phyloP scores from a whole-genome alignment of 2,329 filamentous ascomycete species.

The Fusarium vanettenii region DNA sequence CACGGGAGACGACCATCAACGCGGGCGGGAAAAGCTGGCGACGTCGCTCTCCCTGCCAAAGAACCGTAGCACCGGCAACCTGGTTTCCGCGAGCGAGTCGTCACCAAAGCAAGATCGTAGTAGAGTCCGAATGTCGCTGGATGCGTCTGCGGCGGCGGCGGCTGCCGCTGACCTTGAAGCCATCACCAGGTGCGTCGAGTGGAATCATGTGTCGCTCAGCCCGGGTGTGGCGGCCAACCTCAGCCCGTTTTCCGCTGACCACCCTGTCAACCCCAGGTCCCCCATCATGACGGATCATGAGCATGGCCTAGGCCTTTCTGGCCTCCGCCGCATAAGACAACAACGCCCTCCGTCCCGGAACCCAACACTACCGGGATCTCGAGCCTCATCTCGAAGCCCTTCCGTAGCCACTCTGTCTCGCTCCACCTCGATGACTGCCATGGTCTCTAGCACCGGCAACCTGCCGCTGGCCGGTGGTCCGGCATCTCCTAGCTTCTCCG shows the following conservation, averaged over 20 bases:
- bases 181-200: slow-evolving; percentile 73
- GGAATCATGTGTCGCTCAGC: slow-evolving; percentile 34
- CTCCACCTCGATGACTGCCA: slow-evolving; percentile 77
- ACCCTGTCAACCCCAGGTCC: slow-evolving; percentile 66
- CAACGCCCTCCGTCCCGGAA: slow-evolving; percentile 73
- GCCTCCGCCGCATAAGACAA: slow-evolving; percentile 93
- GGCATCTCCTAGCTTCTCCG: slow-evolving; percentile 80
- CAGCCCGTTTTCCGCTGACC: slow-evolving; percentile 41
- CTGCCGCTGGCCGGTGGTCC: slow-evolving; percentile 70
- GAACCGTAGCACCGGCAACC: slow-evolving; percentile 74
- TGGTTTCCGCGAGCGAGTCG: slow-evolving; percentile 61
- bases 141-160: slow-evolving; percentile 74
- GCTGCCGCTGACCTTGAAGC: slow-evolving; percentile 72
- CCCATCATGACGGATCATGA: slow-evolving; percentile 88
- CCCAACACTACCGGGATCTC: slow-evolving; percentile 72
- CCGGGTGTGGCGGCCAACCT: slow-evolving; percentile 25
- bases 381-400: slow-evolving; percentile 70
- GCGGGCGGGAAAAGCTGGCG: slow-evolving; percentile 59
- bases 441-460: slow-evolving; percentile 67
- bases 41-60: slow-evolving; percentile 67
- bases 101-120: slow-evolving; percentile 61
- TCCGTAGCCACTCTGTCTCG: slow-evolving; percentile 69
- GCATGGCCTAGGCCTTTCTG: slow-evolving; percentile 85
- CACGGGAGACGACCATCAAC: slow-evolving; percentile 48
- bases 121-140: slow-evolving; percentile 80